Evolutionary conservation across 1,284 basidiomycete species (phyloP).

Genomic region (Puccinia hordei): DNA sequence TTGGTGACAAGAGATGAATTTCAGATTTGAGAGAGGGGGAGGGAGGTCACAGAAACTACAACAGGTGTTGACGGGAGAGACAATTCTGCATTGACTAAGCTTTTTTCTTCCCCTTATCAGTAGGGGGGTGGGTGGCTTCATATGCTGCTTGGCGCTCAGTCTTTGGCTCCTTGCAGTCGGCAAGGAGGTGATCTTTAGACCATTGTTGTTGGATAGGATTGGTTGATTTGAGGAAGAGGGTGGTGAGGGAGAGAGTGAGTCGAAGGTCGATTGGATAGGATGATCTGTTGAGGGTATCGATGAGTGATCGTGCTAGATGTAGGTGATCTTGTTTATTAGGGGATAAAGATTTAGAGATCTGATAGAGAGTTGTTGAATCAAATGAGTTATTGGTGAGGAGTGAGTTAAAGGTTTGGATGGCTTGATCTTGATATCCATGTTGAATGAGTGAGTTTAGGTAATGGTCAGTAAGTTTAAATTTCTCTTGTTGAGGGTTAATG

Average conservation of each 20-base stretch:
- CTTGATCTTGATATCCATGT: conserved; percentile 1
- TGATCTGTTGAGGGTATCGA: not conserved
- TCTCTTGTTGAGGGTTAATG: conserved; percentile 2
- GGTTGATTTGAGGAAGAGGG: conserved; percentile 30
- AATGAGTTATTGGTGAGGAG: conserved; percentile 9
- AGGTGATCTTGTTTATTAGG: not conserved
- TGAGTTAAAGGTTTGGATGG: conserved; percentile 22
- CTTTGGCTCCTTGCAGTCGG: too few relatives aligned
- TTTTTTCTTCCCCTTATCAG: too few relatives aligned
- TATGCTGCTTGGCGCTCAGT: too few relatives aligned
- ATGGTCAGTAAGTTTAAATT: conserved; percentile 1
- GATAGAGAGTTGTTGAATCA: conserved; percentile 24
- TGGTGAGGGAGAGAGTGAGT: conserved; percentile 19
- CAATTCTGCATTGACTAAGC: too few relatives aligned
- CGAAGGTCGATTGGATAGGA: conserved; percentile 11
- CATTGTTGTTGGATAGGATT: not conserved
- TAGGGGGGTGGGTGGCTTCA: too few relatives aligned
- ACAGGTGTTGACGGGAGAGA: too few relatives aligned
- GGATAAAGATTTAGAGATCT: conserved; percentile 11
- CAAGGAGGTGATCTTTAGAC: not conserved
- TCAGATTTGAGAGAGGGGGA: too few relatives aligned
- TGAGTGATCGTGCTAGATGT: not conserved
- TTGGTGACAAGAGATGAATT: too few relatives aligned
- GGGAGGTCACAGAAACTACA: too few relatives aligned
- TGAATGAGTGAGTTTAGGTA: conserved; percentile 17